Evolutionary conservation across 31 red algal species (phyloP).

Genomic region (Endocladia muricata): DNA sequence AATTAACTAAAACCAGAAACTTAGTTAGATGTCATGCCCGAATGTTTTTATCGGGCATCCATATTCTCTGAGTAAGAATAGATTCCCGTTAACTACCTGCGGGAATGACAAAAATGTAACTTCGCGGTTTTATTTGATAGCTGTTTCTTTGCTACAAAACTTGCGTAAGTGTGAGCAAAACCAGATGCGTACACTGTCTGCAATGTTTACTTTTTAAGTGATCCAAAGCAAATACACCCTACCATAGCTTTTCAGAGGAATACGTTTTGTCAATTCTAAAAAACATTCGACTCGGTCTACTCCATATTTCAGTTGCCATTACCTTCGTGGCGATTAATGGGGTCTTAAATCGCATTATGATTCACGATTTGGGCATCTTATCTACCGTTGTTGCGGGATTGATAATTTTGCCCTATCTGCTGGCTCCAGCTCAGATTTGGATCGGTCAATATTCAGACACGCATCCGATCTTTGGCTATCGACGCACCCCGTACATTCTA

Average conservation of each 20-base stretch:
- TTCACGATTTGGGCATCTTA: not conserved
- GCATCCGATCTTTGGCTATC: not conserved
- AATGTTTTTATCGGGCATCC: no score
- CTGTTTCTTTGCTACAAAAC: not conserved
- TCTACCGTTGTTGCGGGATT: not conserved
- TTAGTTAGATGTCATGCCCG: no score
- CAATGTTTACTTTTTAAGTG: not conserved
- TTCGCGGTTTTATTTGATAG: not conserved
- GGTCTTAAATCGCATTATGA: not conserved
- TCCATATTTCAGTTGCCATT: not conserved
- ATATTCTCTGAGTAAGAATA: no score
- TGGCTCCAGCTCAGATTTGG: not conserved
- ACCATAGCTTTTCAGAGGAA: no score
- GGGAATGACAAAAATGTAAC: not conserved
- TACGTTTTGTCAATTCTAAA: no score
- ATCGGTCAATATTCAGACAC: not conserved
- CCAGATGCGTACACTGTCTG: not conserved
- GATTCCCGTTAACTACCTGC: no score
- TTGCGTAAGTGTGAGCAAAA: not conserved
- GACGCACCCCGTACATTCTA: not conserved
- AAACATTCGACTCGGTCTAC: not conserved
- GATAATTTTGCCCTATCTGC: not conserved
- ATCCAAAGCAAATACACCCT: no score
- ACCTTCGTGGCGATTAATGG: not conserved
- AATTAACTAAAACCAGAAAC: no score